Conservation (phyloP, 2,329 filamentous ascomycete species). For the Ophiognomonia clavigignenti-juglandacearum region DNA sequence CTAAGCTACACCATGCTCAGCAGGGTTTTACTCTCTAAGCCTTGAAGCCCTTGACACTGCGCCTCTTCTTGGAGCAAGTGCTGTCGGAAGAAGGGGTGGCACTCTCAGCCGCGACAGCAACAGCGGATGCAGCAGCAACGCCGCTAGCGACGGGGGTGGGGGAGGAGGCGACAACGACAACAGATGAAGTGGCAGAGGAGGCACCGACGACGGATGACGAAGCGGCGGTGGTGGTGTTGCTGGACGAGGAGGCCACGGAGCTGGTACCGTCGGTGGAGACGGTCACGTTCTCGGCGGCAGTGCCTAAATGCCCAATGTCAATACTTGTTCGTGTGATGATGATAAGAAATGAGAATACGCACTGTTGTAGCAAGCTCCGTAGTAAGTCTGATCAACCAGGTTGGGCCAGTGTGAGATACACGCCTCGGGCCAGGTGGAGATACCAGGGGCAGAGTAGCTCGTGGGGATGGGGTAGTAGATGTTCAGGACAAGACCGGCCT, state of each 20-base stretch:
- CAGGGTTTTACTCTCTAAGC: neutral
- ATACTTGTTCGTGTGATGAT: neutral
- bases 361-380: constrained; percentile 4
- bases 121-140: neutral
- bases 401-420: constrained; percentile 34
- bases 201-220: neutral
- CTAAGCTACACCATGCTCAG: neutral
- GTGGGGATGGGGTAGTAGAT: constrained; percentile 31
- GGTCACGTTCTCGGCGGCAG: constrained; percentile 6
- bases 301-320: constrained; percentile 1
- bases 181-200: neutral
- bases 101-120: constrained; percentile 2
- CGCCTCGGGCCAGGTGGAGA: constrained; percentile 27
- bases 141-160: neutral
- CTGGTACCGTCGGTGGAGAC: constrained; percentile 3
- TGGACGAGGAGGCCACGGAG: neutral
- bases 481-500: constrained; percentile 29
- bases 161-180: neutral
- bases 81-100: neutral
- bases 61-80: constrained; percentile 9
- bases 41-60: neutral
- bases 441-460: constrained; percentile 29
- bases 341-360: neutral
- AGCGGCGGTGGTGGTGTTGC: neutral
- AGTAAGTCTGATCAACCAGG: constrained; percentile 24